Evolutionary conservation across 768 basidiomycete species (phyloP), one percentile per base, ranked within the genome.

Genomic region (Lepiota venenata): DNA sequence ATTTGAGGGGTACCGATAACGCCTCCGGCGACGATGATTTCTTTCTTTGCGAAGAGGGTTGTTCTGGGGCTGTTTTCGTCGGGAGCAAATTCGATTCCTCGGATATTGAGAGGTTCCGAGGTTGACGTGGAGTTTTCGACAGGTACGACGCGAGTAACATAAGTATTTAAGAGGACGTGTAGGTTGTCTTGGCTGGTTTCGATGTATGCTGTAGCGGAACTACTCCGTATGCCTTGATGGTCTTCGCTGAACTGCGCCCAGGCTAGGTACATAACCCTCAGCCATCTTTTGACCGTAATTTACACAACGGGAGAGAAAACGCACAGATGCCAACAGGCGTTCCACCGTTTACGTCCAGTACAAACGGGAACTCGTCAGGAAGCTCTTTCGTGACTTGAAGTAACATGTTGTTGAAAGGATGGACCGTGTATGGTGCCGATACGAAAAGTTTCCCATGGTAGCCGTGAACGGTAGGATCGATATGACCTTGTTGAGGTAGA

Each of bases 391-490:
- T 66, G 3, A 71, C 70, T 21, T 65, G 37, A 12, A 74, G 61
- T 22, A 71, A 63, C 10, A 61, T 56, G 10, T 41, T 36, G 55
- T 74, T 71, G 22, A 72, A 8, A 3, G 58, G 52, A 12, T 68
- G 60, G 11, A 16, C 15, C 53, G 56, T 69, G 16, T 72, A 70
- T 10, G 67, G 61, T 6, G 74, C 57, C 46, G 66, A 70, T 40
- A 72, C 69, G 1, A 57, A 55, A 39, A 62, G 61, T 8, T 66
- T 61, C 14, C 76, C 75, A 12, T 61, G 48, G 15, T 59, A 62
- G 14, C 72, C 66, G 56, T 77, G 75, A 8, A 72, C 54, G 0
- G 60, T 20, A 1, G 76, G 72, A 51, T 72, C 60, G 47, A 64
- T 71, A 57, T 76, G 65, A 10, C 69, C 68, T 29, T 29, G 27